Base-by-base conservation (phyloP, 2,329 filamentous ascomycete species). In the Juglanconis sp. region DNA sequence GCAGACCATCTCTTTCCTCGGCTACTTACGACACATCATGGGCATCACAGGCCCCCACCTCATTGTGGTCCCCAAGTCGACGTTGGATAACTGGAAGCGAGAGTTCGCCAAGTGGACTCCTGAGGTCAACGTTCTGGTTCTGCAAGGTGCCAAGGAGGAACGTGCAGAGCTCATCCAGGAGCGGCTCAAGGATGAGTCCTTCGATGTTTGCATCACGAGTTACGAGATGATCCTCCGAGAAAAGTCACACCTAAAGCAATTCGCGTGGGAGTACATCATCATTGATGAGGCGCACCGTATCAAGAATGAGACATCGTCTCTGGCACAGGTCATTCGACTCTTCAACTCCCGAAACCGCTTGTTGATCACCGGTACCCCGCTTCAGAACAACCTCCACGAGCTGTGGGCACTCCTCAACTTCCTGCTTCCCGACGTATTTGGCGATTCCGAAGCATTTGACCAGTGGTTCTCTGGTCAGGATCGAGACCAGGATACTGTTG, bases 211-310 rank as follows among this genome's bases (percentile, higher is more conserved):
- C 77, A 91, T 99, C 72, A 99, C 95, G 13, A 97, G 93, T 73
- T 99, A 99, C 77, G 95, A 99, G 74, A 98, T 99, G 94, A 92
- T 99, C 62, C 81, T 99, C 11, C 87, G 95, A 60, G 95, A 99
- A 72, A 98, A 99, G 78, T 82, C 90, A 1, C 92, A 96, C 67
- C 76, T 99, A 66, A 96, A 95, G 78, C 98, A 98, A 74, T 96
- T 99, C 73, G 93, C 95, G 0, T 99, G 95, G 95, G 94, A 99
- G 74, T 99, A 99, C 76, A 99, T 99, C 74, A 96, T 99, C 67
- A 96, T 99, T 65, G 95, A 99, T 69, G 95, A 99, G 77, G 86
- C 95, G 2, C 95, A 99, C 75, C 92, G 95, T 63, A 99, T 99
- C 84, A 99, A 99, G 81, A 99, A 99, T 75, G 95, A 99, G 72